Evolutionary conservation across 805 yeast species (phyloP).

Genomic region (Huiozyma naganishii): DNA sequence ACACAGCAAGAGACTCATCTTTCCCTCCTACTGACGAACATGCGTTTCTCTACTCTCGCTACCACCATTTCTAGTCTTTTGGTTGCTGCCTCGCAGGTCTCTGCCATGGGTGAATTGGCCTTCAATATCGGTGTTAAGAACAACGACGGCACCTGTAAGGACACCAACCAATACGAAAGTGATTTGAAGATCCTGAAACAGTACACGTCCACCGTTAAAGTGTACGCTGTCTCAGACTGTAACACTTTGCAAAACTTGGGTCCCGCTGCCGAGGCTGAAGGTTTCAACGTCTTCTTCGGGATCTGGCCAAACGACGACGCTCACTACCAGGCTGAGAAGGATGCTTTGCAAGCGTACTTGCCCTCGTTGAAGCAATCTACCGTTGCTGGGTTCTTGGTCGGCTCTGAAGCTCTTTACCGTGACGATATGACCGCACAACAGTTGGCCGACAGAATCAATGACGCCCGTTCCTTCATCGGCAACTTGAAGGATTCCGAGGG

Average conservation of each 20-base stretch:
- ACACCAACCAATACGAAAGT: constrained; percentile 52
- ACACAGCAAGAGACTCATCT: too few species aligned
- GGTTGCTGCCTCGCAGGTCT: constrained; percentile 34
- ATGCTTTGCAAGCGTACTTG: constrained; percentile 58
- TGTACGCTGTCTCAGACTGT: constrained; percentile 91
- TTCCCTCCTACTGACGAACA: background rate
- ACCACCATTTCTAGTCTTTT: constrained; percentile 34
- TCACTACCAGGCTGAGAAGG: constrained; percentile 65
- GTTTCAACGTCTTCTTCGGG: constrained; percentile 71
- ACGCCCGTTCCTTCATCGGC: constrained; percentile 48
- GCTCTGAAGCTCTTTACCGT: constrained; percentile 94
- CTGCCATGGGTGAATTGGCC: constrained; percentile 63
- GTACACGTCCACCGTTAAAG: constrained; percentile 60
- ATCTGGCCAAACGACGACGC: constrained; percentile 88
- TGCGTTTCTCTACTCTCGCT: constrained; percentile 32
- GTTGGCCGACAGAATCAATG: constrained; percentile 57
- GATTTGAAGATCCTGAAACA: constrained; percentile 53
- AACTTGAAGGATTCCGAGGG: constrained; percentile 72
- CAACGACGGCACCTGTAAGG: constrained; percentile 65
- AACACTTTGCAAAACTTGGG: constrained; percentile 76
- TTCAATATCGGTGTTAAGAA: constrained; percentile 81
- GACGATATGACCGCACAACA: constrained; percentile 65
- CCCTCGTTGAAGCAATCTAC: constrained; percentile 61
- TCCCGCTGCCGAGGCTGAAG: constrained; percentile 73
- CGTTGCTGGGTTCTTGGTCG: constrained; percentile 73